Base-by-base conservation (phyloP, 2,329 filamentous ascomycete species). In the Simplicillium aogashimaense region DNA sequence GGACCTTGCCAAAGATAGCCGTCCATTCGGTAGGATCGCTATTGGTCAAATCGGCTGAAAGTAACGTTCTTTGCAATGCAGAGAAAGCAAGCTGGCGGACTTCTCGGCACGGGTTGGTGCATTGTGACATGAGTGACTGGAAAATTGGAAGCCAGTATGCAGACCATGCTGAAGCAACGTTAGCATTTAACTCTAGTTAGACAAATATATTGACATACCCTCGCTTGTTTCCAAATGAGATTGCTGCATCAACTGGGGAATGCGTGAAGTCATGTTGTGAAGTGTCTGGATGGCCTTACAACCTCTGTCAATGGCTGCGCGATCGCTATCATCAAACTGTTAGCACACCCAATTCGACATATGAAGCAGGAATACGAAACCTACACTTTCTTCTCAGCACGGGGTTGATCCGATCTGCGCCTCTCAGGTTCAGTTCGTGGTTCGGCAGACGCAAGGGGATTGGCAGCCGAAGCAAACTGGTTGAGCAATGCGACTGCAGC, bases 81-180 rank as follows among this genome's bases (percentile, higher is more conserved):
- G 83, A 79, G 51, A 97, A 86, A 2, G 92, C 87, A 53, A 94
- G 76, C 52, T 94, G 85, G 3, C 92, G 81, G 43, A 98, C 86
- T 52, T 95, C 89, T 40, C 90, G 83, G 55, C 88, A 95, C 1
- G 89, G 88, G 56, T 97, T 98, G 40, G 86, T 86, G 61, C 89
- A 95, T 63, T 98, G 92, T 4, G 78, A 79, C 3, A 85, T 92
- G 14, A 98, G 67, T 6, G 87, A 85, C 50, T 87, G 79, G 61
- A 98, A 92, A 18, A 98, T 88, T 2, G 90, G 92, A 12, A 89
- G 81, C 92, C 92, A 98, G 59, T 98, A 98, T 8, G 92, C 87
- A 38, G 87, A 88, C 92, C 92, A 98, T 12, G 92, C 83, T 25
- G 9, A 25, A 25, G 5, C 5, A 9, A 25, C 20, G 20, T 25